Evolutionary conservation across 2,329 filamentous ascomycete genomes (phyloP), one percentile per base, ranked within the genome.

Genomic region (Aspergillus tanneri): DNA sequence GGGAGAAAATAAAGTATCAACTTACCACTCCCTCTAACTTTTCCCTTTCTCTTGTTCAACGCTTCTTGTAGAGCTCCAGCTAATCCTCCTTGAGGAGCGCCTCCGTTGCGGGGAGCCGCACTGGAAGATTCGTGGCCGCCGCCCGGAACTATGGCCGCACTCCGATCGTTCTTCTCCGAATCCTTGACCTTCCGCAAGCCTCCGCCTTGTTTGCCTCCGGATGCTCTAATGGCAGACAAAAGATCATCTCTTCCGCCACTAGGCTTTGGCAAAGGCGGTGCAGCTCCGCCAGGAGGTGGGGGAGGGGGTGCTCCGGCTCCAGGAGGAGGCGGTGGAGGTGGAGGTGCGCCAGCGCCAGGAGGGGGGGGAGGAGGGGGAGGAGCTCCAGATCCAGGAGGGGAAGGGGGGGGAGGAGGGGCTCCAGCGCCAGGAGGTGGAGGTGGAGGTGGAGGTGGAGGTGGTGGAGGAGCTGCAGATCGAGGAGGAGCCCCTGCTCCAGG

Each of bases 21-120:
- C 88, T 83, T 83, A 96, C 92, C 92, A 78, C 89, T 95, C 68
- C 88, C 86, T 73, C 88, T 89, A 67, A 96, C 92, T 78, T 95
- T 96, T 71, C 90, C 84, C 77, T 96, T 96, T 69, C 92, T 81
- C 73, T 88, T 87, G 64, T 86, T 83, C 60, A 91, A 71, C 48
- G 86, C 87, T 51, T 83, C 86, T 50, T 88, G 88, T 59, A 96
- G 73, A 39, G 90, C 91, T 73, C 87, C 89, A 18, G 90, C 89
- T 79, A 96, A 82, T 27, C 83, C 85, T 47, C 84, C 73, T 36
- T 71, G 73, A 47, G 69, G 69, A 36, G 63, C 68, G 27, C 72
- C 82, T 9, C 81, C 79, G 14, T 76, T 78, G 35, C 78, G 78
- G 41, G 74, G 67, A 40, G 76, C 66, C 35, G 80, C 72, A 7